Evolutionary conservation across 2,329 filamentous ascomycete species (phyloP).

Genomic region (Huntiella decipiens): DNA sequence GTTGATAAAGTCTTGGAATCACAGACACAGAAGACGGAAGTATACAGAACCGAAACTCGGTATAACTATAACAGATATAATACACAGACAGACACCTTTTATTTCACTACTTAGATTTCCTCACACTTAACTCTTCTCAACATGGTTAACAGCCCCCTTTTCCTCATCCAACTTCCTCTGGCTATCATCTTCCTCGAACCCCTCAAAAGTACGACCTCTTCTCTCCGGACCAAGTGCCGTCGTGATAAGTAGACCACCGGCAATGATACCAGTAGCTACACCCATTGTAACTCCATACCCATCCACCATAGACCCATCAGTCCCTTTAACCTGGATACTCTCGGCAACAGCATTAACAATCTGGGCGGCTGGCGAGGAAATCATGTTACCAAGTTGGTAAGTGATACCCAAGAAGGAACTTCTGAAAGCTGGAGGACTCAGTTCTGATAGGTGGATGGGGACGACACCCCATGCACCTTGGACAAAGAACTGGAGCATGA

Average conservation of each 20-base stretch:
- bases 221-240: conserved; percentile 56
- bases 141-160: conserved; percentile 5
- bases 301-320: conserved; percentile 37
- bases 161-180: conserved; percentile 9
- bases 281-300: conserved; percentile 62
- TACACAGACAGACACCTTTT: neutral
- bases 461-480: conserved; percentile 61
- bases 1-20: neutral
- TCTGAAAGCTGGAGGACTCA: conserved; percentile 52
- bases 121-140: neutral
- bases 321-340: conserved; percentile 33
- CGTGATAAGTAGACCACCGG: conserved; percentile 46
- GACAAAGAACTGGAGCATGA: conserved; percentile 65
- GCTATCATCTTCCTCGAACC: conserved; percentile 12
- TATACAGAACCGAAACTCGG: no score
- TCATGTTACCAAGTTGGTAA: conserved; percentile 64
- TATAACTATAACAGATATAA: neutral
- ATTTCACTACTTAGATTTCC: neutral
- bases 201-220: conserved; percentile 49
- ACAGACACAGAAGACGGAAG: no score
- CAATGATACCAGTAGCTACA: conserved; percentile 59
- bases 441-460: conserved; percentile 62
- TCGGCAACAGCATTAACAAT: conserved; percentile 62
- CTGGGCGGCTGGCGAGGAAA: conserved; percentile 49
- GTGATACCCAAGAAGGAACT: conserved; percentile 57